A percentile compares a stretch with the other conserved stretches of the same genome.
Evolutionary conservation across 768 basidiomycete species (phyloP).

Genomic region (Tylopilus felleus): DNA sequence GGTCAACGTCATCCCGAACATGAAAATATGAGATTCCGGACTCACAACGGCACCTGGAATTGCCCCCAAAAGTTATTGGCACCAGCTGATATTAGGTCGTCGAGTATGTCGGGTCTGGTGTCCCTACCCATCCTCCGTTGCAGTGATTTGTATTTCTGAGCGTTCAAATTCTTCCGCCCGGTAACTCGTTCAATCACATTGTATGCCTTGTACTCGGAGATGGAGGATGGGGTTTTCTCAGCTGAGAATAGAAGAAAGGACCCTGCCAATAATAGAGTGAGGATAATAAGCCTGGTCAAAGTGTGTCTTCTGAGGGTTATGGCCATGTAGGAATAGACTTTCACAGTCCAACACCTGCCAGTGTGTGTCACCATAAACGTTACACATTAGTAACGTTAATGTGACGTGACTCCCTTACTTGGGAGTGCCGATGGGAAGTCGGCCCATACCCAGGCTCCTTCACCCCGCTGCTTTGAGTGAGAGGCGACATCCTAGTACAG

Average conservation of each 20-base stretch:
- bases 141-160: conserved; percentile 82
- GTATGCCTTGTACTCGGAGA: conserved; percentile 49
- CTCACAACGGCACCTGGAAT: conserved; percentile 89
- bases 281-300: conserved; percentile 19
- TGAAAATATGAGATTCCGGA: conserved; percentile 5
- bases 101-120: conserved; percentile 76
- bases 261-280: conserved; percentile 22
- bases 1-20: background rate
- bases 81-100: conserved; percentile 71
- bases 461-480: too few relatives aligned
- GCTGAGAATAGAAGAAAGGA: conserved; percentile 21
- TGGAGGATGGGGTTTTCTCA: conserved; percentile 11
- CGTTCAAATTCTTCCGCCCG: conserved; percentile 71
- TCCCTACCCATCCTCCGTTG: conserved; percentile 89
- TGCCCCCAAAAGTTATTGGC: conserved; percentile 87
- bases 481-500: too few relatives aligned
- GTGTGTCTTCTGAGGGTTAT: conserved; percentile 29
- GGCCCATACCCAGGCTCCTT: too few relatives aligned
- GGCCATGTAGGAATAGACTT: too few relatives aligned
- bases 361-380: too few relatives aligned
- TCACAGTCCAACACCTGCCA: too few relatives aligned
- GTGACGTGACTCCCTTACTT: too few relatives aligned
- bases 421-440: too few relatives aligned
- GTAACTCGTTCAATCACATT: conserved; percentile 65
- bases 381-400: too few relatives aligned